Base-by-base conservation (phyloP, 164 flowering plant species). In the Brasenia schreberi region DNA sequence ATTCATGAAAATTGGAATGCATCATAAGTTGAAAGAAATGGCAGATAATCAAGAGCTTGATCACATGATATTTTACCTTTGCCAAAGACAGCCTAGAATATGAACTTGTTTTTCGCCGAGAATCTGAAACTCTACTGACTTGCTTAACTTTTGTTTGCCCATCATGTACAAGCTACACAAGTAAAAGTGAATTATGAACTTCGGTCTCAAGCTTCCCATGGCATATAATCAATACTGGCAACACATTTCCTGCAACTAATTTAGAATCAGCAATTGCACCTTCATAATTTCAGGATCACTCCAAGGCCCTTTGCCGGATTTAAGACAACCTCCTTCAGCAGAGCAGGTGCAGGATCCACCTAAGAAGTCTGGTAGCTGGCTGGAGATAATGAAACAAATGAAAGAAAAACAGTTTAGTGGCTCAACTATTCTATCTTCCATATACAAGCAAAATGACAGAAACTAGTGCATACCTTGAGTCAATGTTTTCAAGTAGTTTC, bases 241-340 rank as follows among this genome's bases (percentile, higher is more conserved):
- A 14, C 12, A 49, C 12, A 6, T 9, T 9, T 49, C 12, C 12
- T 49, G 10, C 23, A 45, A 23, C 43, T 1, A 18, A 18, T 27
- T 61, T 27, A 42, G 44, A 60, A 6, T 67, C 4, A 63, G 4
- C 12, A 49, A 6, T 49, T 9, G 12, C 56, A 87, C 98, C 87
- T 94, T 94, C 87, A 87, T 79, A 71, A 94, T 84, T 9, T 82
- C 87, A 72, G 87, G 88, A 80, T 94, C 91, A 67, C 78, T 84
- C 98, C 98, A 94, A 19, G 98, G 98, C 67, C 98, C 98, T 69
- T 81, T 87, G 59, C 87, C 83, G 62, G 96, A 86, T 64, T 85
- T 70, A 45, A 94, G 88, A 78, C 98, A 94, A 27, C 97, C 97
- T 75, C 96, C 96, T 68, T 87, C 90, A 42, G 64, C 74, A 61